Percentiles rank a stretch among this genome's conserved stretches.
Evolutionary conservation across 1,284 basidiomycete species (phyloP).

Genomic region (Ceratobasidium sp.): DNA sequence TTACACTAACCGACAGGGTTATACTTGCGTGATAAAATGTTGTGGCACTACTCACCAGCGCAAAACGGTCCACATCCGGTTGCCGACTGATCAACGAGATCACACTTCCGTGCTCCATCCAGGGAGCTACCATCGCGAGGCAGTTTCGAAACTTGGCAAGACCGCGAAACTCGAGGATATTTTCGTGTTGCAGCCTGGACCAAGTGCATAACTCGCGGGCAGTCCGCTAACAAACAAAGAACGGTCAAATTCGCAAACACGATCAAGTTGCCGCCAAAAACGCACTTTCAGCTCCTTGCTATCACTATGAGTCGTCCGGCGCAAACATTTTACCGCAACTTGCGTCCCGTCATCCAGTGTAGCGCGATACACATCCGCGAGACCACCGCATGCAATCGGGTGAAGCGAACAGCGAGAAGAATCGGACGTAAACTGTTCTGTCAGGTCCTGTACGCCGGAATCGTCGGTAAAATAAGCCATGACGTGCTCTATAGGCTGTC

Average conservation of each 20-base stretch:
- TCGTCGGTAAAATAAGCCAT: constrained; percentile 15
- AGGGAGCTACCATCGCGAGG: constrained; percentile 20
- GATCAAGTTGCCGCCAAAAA: background rate
- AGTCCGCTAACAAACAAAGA: constrained; percentile 1
- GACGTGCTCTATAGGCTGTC: constrained; percentile 12
- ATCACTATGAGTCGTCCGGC: background rate
- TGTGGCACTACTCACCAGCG: background rate
- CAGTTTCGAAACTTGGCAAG: background rate
- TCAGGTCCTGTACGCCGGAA: constrained; percentile 1
- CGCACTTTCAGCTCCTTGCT: constrained; percentile 18
- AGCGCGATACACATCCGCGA: constrained; percentile 15
- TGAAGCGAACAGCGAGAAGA: background rate
- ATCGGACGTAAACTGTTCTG: background rate
- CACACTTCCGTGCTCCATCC: constrained; percentile 23
- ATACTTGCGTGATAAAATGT: background rate
- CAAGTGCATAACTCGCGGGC: constrained; percentile 11
- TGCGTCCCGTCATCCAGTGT: background rate
- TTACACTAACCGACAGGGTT: background rate
- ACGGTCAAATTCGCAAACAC: background rate
- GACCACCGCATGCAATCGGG: background rate
- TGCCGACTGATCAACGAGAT: background rate
- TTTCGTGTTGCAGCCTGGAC: constrained; percentile 11
- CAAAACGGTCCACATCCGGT: background rate
- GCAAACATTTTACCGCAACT: constrained; percentile 13
- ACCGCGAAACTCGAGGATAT: constrained; percentile 6